phyloP scores from a whole-genome alignment of 2,329 filamentous ascomycete species.

The Cladophialophora chaetospira region DNA sequence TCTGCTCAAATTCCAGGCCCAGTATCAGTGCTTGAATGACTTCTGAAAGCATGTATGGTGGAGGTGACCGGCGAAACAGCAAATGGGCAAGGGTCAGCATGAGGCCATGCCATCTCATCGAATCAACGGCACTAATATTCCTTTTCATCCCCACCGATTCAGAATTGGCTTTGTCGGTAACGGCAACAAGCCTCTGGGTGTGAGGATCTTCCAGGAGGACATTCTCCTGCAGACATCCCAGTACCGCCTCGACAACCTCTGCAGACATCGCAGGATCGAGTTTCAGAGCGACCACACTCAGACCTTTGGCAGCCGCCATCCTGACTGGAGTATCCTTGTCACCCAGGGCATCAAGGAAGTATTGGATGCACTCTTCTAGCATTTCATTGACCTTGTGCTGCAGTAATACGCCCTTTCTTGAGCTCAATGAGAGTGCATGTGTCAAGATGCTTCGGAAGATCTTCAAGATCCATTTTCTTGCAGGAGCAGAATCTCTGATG shows the following conservation, averaged over 20 bases:
- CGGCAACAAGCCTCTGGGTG: slow-evolving; percentile 43
- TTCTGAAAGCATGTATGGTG: slow-evolving; percentile 67
- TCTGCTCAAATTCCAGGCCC: slow-evolving; percentile 85
- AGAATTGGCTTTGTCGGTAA: slow-evolving; percentile 38
- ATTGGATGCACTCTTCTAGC: slow-evolving; percentile 79
- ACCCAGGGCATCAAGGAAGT: slow-evolving; percentile 73
- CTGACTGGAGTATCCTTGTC: slow-evolving; percentile 92
- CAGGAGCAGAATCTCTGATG: slow-evolving; percentile 69
- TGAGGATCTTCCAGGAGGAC: slow-evolving; percentile 56
- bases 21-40: slow-evolving; percentile 76
- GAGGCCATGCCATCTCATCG: slow-evolving; percentile 87
- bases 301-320: slow-evolving; percentile 86
- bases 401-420: slow-evolving; percentile 38
- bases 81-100: slow-evolving; percentile 85
- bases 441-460: slow-evolving; percentile 74
- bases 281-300: slow-evolving; percentile 82
- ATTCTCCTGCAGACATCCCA: slow-evolving; percentile 67
- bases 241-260: slow-evolving; percentile 83
- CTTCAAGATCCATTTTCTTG: slow-evolving; percentile 81
- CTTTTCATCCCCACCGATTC: slow-evolving; percentile 41
- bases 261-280: slow-evolving; percentile 77
- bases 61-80: slow-evolving; percentile 80
- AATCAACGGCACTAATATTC: slow-evolving; percentile 74
- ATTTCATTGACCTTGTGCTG: slow-evolving; percentile 47
- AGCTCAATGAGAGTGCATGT: slow-evolving; percentile 60